Conservation (phyloP, 192 early-diverging fungal species). For the Paraglomus brasilianum region DNA sequence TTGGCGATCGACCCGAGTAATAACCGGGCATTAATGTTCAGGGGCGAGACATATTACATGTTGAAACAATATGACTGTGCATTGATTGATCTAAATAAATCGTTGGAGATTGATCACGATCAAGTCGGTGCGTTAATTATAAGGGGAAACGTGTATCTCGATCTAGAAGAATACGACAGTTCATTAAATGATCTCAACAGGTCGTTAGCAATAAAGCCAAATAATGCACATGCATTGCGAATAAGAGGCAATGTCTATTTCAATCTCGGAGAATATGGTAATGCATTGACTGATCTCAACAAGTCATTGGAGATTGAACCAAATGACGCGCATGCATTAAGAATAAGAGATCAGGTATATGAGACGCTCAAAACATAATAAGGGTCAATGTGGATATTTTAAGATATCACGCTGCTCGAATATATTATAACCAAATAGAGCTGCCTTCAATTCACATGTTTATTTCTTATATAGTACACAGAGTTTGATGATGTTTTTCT, state of each 20-base stretch:
- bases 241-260: background rate
- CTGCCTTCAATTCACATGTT: too few species aligned
- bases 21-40: background rate
- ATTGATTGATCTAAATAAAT: conserved; percentile 1
- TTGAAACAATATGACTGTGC: background rate
- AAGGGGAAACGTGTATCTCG: background rate
- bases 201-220: background rate
- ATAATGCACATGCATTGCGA: background rate
- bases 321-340: background rate
- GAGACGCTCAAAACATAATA: too few species aligned
- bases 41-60: background rate
- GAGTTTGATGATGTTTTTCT: too few species aligned
- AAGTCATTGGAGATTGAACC: background rate
- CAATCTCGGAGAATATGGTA: background rate
- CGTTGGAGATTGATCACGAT: background rate
- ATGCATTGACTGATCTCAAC: conserved; percentile 5
- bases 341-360: too few species aligned
- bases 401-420: too few species aligned
- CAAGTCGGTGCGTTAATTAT: background rate
- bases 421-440: too few species aligned
- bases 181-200: conserved; percentile 14
- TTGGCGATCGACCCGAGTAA: background rate
- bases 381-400: too few species aligned
- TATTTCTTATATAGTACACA: too few species aligned
- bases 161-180: background rate